These are phyloP conservation scores for Metarhizium album DNA, from an alignment of 2,329 filamentous ascomycete species.

Conservation along the genomic window DNA sequence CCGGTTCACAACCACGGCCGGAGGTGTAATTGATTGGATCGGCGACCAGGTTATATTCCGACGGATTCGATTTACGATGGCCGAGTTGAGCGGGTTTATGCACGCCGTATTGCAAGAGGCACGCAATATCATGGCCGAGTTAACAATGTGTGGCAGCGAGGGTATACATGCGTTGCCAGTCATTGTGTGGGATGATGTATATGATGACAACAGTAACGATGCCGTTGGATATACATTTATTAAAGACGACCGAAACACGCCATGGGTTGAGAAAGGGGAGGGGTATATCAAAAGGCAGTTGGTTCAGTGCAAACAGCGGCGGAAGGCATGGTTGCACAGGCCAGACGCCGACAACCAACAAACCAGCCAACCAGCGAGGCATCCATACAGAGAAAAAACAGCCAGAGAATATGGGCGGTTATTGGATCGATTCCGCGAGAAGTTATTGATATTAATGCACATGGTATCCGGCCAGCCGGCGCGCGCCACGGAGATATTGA, in stretches of 20 bases:
- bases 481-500: slow-evolving; percentile 4
- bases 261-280: background rate
- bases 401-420: background rate
- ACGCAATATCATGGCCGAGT: too few species aligned
- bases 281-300: background rate
- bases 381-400: background rate
- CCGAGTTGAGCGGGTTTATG: too few species aligned
- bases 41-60: too few species aligned
- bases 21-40: background rate
- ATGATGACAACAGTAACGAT: slow-evolving; percentile 1
- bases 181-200: background rate
- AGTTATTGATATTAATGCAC: slow-evolving; percentile 7
- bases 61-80: too few species aligned
- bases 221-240: background rate
- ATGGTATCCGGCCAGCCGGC: slow-evolving; percentile 1
- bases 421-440: slow-evolving; percentile 6
- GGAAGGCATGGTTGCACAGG: background rate
- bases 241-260: background rate
- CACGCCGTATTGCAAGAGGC: too few species aligned
- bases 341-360: background rate
- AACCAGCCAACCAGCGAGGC: background rate
- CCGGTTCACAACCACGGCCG: background rate
- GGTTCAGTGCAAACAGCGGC: background rate
- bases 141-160: too few species aligned
- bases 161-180: background rate